These are phyloP conservation scores for Erysimum pusillum DNA, from an alignment of 441 rosid genomes.

Conservation along the genomic window DNA sequence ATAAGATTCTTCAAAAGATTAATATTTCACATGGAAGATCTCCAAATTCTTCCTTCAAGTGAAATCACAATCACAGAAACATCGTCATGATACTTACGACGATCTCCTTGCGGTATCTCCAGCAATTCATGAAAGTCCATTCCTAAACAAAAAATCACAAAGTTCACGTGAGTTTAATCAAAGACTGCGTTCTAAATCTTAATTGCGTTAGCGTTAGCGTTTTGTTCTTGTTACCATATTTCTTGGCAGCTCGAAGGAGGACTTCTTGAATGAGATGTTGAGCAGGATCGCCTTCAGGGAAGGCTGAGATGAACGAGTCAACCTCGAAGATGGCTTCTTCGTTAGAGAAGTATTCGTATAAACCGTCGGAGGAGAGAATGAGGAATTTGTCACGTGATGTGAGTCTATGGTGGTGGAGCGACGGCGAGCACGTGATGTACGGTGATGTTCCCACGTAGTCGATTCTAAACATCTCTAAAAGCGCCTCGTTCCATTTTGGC, in stretches of 20 bases:
- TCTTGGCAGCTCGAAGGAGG: slow-evolving; percentile 71
- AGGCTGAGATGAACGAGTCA: slow-evolving; percentile 60
- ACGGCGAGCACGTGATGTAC: slow-evolving; percentile 67
- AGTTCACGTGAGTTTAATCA: background rate
- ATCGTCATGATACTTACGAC: slow-evolving; percentile 78
- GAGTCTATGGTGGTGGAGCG: slow-evolving; percentile 62
- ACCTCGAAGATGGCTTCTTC: slow-evolving; percentile 67
- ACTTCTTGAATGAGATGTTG: slow-evolving; percentile 74
- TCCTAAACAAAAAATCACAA: slow-evolving; percentile 46
- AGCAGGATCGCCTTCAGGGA: slow-evolving; percentile 81
- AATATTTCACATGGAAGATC: slow-evolving; percentile 58
- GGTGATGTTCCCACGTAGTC: slow-evolving; percentile 68
- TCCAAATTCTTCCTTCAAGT: slow-evolving; percentile 78
- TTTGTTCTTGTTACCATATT: slow-evolving; percentile 55
- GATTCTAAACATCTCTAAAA: slow-evolving; percentile 67
- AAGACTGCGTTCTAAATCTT: background rate
- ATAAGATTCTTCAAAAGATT: background rate
- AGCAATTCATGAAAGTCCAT: slow-evolving; percentile 73
- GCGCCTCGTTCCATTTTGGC: slow-evolving; percentile 76
- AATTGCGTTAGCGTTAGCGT: background rate
- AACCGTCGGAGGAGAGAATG: slow-evolving; percentile 74
- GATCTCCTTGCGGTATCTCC: slow-evolving; percentile 78
- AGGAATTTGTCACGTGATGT: slow-evolving; percentile 62
- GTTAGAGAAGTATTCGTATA: slow-evolving; percentile 68
- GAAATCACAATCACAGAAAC: slow-evolving; percentile 74